Evolutionary conservation across 148 eudicot genomes (phyloP), one percentile per base, ranked within the genome.

Genomic region (Persicaria tinctoria): DNA sequence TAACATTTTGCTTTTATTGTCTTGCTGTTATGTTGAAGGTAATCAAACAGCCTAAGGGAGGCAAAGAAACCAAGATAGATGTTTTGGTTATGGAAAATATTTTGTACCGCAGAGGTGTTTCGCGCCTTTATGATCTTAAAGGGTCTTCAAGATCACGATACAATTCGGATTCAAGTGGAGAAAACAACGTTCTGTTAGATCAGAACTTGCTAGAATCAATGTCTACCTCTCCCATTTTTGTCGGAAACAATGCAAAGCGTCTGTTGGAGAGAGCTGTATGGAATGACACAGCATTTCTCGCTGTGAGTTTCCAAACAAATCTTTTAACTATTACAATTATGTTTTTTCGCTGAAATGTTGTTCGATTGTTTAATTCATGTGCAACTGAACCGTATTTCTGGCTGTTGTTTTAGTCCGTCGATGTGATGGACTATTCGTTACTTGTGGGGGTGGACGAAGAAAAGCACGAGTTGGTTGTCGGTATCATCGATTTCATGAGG

Each of bases 221-320:
- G 88, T 87, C 90, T 60, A 89, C 91, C 46, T 87, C 89, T 78
- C 97, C 97, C 57, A 91, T 91, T 76, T 91, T 91, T 76, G 89
- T 91, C 0, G 91, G 87, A 70, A 91, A 81, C 77, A 89, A 86
- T 82, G 89, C 93, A 46, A 91, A 91, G 75, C 82, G 90, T 53
- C 66, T 91, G 70, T 80, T 91, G 55, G 91, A 89, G 82, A 78
- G 97, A 78, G 97, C 93, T 84, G 88, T 91, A 68, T 91, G 97
- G 97, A 91, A 91, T 56, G 97, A 91, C 74, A 89, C 97, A 77
- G 77, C 91, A 70, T 89, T 91, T 86, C 91, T 91, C 46, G 91
- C 90, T 17, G 97, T 91, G 79, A 85, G 87, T 76, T 66, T 46
- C 32, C 20, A 47, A 57, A 55, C 59, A 48, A 18, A 51, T 48